Base-by-base conservation (phyloP, 2,329 filamentous ascomycete genomes). In the Aspergillus caelatus region DNA sequence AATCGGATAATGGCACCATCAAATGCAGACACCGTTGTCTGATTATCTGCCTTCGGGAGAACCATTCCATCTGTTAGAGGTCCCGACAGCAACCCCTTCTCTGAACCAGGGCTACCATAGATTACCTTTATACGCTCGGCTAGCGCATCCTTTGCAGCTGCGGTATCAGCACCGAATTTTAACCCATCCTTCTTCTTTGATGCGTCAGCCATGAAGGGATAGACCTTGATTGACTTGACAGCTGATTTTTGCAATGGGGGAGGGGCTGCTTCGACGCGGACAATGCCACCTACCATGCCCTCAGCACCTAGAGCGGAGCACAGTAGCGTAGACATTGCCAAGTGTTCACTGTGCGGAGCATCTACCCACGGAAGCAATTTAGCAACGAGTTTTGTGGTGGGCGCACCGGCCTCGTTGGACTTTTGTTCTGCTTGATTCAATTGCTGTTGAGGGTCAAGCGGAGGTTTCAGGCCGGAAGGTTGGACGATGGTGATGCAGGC, bases 51-150 rank as follows among this genome's bases (percentile, higher is more conserved):
- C 41, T 82, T 88, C 1, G 86, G 87, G 23, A 99, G 79, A 16
- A 97, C 79, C 80, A 94, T 91, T 2, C 94, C 94, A 76, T 99
- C 93, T 0, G 94, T 97, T 57, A 99, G 76, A 6, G 95, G 93
- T 0, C 95, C 95, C 61, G 91, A 87, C 1, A 98, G 81, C 21
- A 98, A 77, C 1, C 90, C 88, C 50, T 82, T 79, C 26, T 86
- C 85, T 0, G 80, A 81, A 43, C 82, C 85, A 34, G 82, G 75
- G 34, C 83, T 84, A 23, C 88, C 86, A 69, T 95, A 95, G 3
- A 92, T 85, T 12, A 89, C 85, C 66, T 88, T 87, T 65, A 97
- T 88, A 50, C 87, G 87, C 72, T 90, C 90, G 3, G 89, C 88
- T 68, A 81, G 65, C 10, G 93, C 92, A 72, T 96, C 92, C 58